Conservation (phyloP, 179 eudicot species). For the Drosera spatulata region DNA sequence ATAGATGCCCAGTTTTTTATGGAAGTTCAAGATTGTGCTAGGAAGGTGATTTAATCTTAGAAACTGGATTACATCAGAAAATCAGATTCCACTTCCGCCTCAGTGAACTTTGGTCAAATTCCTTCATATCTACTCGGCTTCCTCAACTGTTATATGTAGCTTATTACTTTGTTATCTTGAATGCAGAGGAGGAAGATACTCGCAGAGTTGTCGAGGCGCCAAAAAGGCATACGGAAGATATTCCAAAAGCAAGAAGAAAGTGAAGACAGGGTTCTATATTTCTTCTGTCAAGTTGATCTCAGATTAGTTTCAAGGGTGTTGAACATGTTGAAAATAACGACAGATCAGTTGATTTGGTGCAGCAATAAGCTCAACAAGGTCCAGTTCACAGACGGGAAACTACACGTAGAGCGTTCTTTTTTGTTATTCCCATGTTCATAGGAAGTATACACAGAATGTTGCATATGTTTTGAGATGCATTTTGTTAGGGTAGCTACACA, state of each 20-base stretch:
- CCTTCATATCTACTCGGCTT: neutral
- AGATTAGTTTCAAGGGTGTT: constrained; percentile 69
- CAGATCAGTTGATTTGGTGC: constrained; percentile 87
- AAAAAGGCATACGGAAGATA: constrained; percentile 52
- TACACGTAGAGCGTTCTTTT: constrained; percentile 54
- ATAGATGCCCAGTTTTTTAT: constrained; percentile 35
- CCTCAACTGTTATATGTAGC: too few relatives aligned
- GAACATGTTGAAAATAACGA: constrained; percentile 63
- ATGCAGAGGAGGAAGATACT: constrained; percentile 82
- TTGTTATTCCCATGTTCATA: constrained; percentile 73
- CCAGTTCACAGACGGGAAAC: constrained; percentile 40
- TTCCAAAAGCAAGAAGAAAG: constrained; percentile 26
- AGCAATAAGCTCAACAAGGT: constrained; percentile 48
- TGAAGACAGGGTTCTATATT: constrained; percentile 38
- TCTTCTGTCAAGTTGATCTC: constrained; percentile 83
- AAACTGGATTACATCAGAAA: neutral
- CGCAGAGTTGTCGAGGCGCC: constrained; percentile 45
- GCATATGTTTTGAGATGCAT: too few relatives aligned
- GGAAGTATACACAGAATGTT: neutral
- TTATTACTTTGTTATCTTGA: neutral
- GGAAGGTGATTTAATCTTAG: constrained; percentile 33
- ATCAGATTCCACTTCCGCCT: neutral
- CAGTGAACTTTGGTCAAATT: neutral
- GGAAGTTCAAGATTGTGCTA: constrained; percentile 40
- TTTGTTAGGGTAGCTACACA: too few relatives aligned